Base-by-base conservation (phyloP, 176 grass and related monocot species). In the Oryza rufipogon region DNA sequence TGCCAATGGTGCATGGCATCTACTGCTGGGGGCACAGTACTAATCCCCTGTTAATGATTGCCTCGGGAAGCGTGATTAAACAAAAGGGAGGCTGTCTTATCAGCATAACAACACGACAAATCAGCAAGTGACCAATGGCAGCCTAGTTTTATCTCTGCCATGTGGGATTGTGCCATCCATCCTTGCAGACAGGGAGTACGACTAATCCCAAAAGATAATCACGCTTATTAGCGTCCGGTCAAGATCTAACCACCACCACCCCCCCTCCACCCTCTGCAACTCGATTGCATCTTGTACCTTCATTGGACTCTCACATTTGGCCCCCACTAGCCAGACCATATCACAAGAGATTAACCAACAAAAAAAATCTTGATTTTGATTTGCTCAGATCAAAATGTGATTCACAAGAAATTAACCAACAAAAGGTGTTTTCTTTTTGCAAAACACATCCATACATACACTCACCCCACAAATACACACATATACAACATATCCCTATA, bases 181-280 rank as follows among this genome's bases (percentile, higher is more conserved):
- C 66, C 32, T 56, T 19, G 26, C 2, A 28, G 77, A 80, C 32
- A 67, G 8, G 36, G 68, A 63, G 72, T 16, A 60, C 63, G 17
- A 71, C 71, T 63, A 70, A 72, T 7, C 52, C 30, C 13, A 19
- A 51, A 87, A 80, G 34, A 84, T 82, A 84, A 81, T 72, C 64
- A 68, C 19, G 12, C 68, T 0, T 32, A 32, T 1, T 30, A 33
- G 67, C 76, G 47, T 86, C 79, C 79, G 71, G 86, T 91, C 92
- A 87, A 94, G 89, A 94, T 89, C 86, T 78, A 89, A 94, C 89
- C 65, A 84, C 86, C 86, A 32, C 85, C 83, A 12, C 52, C 36
- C 74, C 36, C 30, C 23, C 63, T 19, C 34, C 47, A 70, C 32
- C 32, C 72, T 60, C 48, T 17, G 38, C 33, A 23, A 7, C 58